phyloP scores from a whole-genome alignment of 169 alveolate species.

The Besnoitia besnoiti region DNA sequence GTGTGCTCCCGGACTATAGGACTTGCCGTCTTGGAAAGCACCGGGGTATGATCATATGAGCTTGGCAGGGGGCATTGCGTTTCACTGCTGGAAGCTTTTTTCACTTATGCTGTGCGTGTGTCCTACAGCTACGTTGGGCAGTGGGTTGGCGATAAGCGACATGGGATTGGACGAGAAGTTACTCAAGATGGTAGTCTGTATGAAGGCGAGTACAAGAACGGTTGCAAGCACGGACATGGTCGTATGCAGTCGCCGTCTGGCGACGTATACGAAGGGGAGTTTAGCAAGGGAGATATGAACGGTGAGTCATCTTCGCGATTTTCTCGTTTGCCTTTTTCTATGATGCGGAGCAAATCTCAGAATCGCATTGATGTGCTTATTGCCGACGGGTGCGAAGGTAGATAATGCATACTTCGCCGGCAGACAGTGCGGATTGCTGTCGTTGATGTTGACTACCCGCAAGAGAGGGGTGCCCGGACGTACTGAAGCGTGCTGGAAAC shows the following conservation, averaged over 20 bases:
- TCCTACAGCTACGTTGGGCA: conserved; percentile 73
- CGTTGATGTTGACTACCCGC: too few species aligned
- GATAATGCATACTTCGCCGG: too few species aligned
- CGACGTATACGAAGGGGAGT: conserved; percentile 79
- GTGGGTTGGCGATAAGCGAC: conserved; percentile 79
- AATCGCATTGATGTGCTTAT: too few species aligned
- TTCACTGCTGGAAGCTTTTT: too few species aligned
- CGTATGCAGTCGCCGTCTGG: conserved; percentile 79
- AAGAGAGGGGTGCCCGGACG: too few species aligned
- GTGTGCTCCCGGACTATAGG: neutral
- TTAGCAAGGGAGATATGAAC: conserved; percentile 79
- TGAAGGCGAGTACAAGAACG: conserved; percentile 79
- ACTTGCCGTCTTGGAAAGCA: neutral
- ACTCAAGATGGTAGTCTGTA: conserved; percentile 77
- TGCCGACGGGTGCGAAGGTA: too few species aligned
- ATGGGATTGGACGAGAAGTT: conserved; percentile 77
- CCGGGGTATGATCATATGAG: too few species aligned
- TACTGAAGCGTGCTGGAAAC: too few species aligned
- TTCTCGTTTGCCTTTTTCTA: too few species aligned
- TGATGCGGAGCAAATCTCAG: too few species aligned
- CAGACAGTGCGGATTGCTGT: too few species aligned
- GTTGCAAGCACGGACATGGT: conserved; percentile 82
- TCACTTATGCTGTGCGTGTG: neutral
- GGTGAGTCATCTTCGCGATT: conserved; percentile 73
- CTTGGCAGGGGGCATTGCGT: too few species aligned